Evolutionary conservation across 805 yeast species (phyloP).

Genomic region (Candida ulmi): DNA sequence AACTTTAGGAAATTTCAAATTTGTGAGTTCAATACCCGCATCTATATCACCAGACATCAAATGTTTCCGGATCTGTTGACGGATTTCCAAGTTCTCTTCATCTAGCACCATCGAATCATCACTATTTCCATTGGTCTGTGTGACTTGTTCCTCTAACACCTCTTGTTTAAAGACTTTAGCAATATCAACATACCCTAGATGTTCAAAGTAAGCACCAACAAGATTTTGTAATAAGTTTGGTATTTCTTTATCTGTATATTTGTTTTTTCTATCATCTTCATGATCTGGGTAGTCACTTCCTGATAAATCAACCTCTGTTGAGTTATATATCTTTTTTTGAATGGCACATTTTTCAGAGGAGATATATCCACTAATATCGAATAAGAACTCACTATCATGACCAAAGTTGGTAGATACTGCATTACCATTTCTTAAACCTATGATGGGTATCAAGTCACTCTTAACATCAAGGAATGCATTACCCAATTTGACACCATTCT

Average conservation of each 20-base stretch:
- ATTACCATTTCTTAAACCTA: slow-evolving; percentile 33
- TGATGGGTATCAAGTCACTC: slow-evolving; percentile 39
- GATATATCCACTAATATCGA: slow-evolving; percentile 54
- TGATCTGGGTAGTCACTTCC: slow-evolving; percentile 2
- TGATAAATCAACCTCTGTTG: slow-evolving; percentile 4
- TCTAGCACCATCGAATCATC: slow-evolving; percentile 21
- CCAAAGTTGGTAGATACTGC: slow-evolving; percentile 34
- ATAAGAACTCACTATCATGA: slow-evolving; percentile 50
- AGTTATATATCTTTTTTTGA: slow-evolving; percentile 23
- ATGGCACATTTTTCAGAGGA: slow-evolving; percentile 36
- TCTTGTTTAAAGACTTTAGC: slow-evolving; percentile 48
- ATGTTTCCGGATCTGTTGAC: slow-evolving; percentile 40
- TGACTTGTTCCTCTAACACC: slow-evolving; percentile 23
- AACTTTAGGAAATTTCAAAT: slow-evolving; percentile 31
- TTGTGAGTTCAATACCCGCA: slow-evolving; percentile 12
- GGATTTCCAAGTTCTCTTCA: slow-evolving; percentile 31
- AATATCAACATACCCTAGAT: slow-evolving; percentile 52
- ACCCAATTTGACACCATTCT: slow-evolving; percentile 67
- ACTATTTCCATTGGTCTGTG: slow-evolving; percentile 7
- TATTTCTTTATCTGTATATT: slow-evolving; percentile 15
- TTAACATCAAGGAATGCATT: slow-evolving; percentile 44
- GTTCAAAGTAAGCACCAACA: slow-evolving; percentile 46
- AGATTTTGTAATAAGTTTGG: slow-evolving; percentile 27
- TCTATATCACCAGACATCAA: slow-evolving; percentile 39
- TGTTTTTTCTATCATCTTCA: slow-evolving; percentile 7